Evolutionary conservation across 2,329 filamentous ascomycete genomes (phyloP), one percentile per base, ranked within the genome.

Genomic region (Canariomyces notabilis): DNA sequence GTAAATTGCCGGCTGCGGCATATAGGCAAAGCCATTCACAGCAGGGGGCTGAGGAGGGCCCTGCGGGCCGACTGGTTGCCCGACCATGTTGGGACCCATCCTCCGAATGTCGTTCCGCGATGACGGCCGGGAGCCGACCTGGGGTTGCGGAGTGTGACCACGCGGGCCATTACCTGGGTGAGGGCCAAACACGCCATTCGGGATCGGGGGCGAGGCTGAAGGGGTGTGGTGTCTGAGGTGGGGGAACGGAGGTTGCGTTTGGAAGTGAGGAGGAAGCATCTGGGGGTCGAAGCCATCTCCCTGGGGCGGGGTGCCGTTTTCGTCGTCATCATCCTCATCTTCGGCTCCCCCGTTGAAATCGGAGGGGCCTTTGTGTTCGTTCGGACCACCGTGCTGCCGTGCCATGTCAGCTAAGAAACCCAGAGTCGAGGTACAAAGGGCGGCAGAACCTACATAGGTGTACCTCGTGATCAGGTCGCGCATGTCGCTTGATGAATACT

Each of bases 401-500:
- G 41, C 33, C 16, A 19, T 42, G 51, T 60, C 47, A 56, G 48
- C 47, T 39, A 14, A 15, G 21, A 18, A 34, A 29, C 21, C 7
- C 32, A n/a, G 6, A 39, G n/a, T 29, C 37, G 46, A 37, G 40
- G 49, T 33, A 26, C 16, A 35, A n/a, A 47, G 37, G 37, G 16
- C 39, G 46, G 40, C n/a, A 42, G 20, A 42, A 80, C 89, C 61
- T 74, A 96, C 91, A 68, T 90, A 95, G 80, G 89, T 84, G 64
- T 95, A 94, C 64, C 89, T 80, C 42, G 80, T 79, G 56, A 98
- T 82, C 40, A 94, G 87, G 55, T 96, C 89, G 65, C 85, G 85
- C 79, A 98, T 95, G 66, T 96, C 89, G 58, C 82, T 76, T 15
- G 91, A 97, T 11, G 90, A 97, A 67, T 95, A 98, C 68, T 98